Evolutionary conservation across 2,329 filamentous ascomycete species (phyloP).

Genomic region (Aspergillus awamori): DNA sequence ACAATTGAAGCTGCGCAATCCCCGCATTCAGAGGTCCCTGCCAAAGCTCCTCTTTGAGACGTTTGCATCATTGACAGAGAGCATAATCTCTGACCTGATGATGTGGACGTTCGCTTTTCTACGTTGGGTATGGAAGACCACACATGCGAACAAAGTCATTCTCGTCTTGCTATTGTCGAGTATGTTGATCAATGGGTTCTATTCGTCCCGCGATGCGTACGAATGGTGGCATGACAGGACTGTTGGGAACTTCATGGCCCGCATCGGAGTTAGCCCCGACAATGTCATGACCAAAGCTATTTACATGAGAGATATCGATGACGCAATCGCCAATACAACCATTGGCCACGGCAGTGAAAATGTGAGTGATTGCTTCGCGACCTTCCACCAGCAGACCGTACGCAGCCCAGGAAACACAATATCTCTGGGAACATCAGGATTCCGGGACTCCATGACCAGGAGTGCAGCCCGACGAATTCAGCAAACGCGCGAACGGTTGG

Average conservation of each 20-base stretch:
- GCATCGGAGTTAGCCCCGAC: conserved; percentile 78
- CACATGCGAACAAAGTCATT: conserved; percentile 74
- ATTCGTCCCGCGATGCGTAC: conserved; percentile 72
- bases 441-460: conserved; percentile 35
- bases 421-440: conserved; percentile 31
- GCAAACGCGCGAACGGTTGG: conserved; percentile 79
- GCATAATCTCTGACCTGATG: conserved; percentile 73
- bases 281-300: conserved; percentile 81
- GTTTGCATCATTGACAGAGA: conserved; percentile 70
- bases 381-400: conserved; percentile 47
- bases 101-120: conserved; percentile 73
- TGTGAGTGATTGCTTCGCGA: conserved; percentile 45
- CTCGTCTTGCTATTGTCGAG: conserved; percentile 70
- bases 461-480: conserved; percentile 63
- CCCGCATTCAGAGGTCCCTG: conserved; percentile 63
- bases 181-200: conserved; percentile 70
- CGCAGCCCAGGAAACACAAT: conserved; percentile 36
- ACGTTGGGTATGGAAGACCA: conserved; percentile 66
- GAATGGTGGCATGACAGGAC: conserved; percentile 85
- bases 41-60: conserved; percentile 73
- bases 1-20: conserved; percentile 52
- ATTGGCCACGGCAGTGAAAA: conserved; percentile 31
- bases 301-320: conserved; percentile 78
- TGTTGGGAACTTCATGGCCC: conserved; percentile 77
- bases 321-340: conserved; percentile 53